phyloP scores from a whole-genome alignment of 257 asterid genomes.

The Leonotis leonurus region DNA sequence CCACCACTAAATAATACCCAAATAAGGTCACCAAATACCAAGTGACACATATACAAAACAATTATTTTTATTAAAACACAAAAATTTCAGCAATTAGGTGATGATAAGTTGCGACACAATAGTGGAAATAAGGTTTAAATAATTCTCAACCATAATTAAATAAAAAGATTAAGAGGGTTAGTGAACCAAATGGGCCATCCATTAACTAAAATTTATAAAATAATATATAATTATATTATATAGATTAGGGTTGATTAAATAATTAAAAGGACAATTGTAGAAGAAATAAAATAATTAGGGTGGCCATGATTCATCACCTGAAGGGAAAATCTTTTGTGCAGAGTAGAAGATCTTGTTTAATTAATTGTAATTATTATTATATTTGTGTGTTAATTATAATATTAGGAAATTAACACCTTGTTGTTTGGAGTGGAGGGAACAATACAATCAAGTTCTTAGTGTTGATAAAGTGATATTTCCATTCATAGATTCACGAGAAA shows the following conservation, averaged over 20 bases:
- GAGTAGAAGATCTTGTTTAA: constrained; percentile 52
- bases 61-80: background rate
- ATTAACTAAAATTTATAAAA: constrained; percentile 34
- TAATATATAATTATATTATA: background rate
- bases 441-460: constrained; percentile 41
- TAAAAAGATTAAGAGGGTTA: constrained; percentile 21
- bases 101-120: constrained; percentile 15
- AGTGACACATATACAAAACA: constrained; percentile 22
- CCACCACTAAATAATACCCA: constrained; percentile 29
- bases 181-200: constrained; percentile 53
- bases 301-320: constrained; percentile 55
- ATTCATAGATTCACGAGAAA: constrained; percentile 35
- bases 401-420: constrained; percentile 38
- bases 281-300: constrained; percentile 28
- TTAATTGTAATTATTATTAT: constrained; percentile 26
- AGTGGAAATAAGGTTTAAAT: constrained; percentile 19
- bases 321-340: constrained; percentile 46
- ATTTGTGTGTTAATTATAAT: constrained; percentile 27
- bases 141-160: background rate
- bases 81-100: constrained; percentile 27
- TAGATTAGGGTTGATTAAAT: background rate
- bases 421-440: constrained; percentile 85
- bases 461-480: constrained; percentile 15
- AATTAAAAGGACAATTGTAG: constrained; percentile 6
- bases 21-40: constrained; percentile 33